A percentile compares a stretch with the other conserved stretches of the same genome.
Evolutionary conservation across 116 monocot genomes (phyloP).

Genomic region (Cymodocea nodosa): DNA sequence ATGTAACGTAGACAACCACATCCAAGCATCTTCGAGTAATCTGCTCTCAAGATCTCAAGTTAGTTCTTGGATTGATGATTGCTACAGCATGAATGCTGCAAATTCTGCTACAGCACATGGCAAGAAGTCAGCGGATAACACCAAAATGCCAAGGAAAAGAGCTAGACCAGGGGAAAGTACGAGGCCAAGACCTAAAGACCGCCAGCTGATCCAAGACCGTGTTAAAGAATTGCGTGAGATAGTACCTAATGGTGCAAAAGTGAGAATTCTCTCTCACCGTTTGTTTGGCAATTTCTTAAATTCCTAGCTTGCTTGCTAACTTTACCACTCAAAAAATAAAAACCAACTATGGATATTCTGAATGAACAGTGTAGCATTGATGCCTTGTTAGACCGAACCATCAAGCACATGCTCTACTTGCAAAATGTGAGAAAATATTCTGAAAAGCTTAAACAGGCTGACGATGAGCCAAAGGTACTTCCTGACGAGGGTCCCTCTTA

Average conservation of each 20-base stretch:
- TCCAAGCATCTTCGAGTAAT: slow-evolving; percentile 12
- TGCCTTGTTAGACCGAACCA: slow-evolving; percentile 80
- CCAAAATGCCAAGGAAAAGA: slow-evolving; percentile 52
- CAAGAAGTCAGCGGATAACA: slow-evolving; percentile 32
- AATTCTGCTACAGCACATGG: slow-evolving; percentile 14
- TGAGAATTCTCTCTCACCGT: slow-evolving; percentile 8
- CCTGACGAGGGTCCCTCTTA: not conserved
- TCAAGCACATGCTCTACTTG: slow-evolving; percentile 90
- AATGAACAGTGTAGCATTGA: slow-evolving; percentile 93
- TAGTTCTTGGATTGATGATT: slow-evolving; percentile 36
- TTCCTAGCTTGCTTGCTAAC: too few relatives aligned
- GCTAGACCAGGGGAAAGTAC: slow-evolving; percentile 81
- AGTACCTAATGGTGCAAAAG: slow-evolving; percentile 89
- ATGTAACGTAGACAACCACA: slow-evolving; percentile 13
- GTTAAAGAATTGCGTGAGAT: slow-evolving; percentile 90
- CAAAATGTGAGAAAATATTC: slow-evolving; percentile 86
- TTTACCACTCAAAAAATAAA: too few relatives aligned
- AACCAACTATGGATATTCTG: too few relatives aligned
- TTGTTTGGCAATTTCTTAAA: too few relatives aligned
- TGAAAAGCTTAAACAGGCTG: slow-evolving; percentile 69
- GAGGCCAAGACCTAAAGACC: slow-evolving; percentile 85
- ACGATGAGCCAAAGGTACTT: slow-evolving; percentile 77
- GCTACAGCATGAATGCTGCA: slow-evolving; percentile 42
- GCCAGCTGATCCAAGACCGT: slow-evolving; percentile 94
- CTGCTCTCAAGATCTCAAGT: slow-evolving; percentile 8